Conservation (phyloP, 2,329 filamentous ascomycete species). For the Neoarthrinium moseri region DNA sequence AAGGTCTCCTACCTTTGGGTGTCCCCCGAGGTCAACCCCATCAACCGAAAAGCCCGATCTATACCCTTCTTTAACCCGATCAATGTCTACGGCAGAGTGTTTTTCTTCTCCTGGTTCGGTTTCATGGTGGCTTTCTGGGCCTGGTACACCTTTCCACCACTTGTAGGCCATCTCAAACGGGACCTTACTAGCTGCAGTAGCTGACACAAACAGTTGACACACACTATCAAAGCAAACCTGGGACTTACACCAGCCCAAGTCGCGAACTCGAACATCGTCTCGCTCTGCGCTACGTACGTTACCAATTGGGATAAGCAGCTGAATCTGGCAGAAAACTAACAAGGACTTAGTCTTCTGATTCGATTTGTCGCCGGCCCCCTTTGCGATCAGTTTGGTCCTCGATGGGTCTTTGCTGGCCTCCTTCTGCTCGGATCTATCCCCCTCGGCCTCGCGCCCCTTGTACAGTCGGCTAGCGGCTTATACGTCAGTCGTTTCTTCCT, state of each 20-base stretch:
- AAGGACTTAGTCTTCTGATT: constrained; percentile 64
- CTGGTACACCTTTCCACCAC: constrained; percentile 88
- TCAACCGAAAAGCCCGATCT: constrained; percentile 79
- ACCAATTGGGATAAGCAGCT: neutral
- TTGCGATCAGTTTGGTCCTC: constrained; percentile 83
- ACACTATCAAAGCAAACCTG: constrained; percentile 79
- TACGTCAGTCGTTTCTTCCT: constrained; percentile 77
- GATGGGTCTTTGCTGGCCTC: constrained; percentile 73
- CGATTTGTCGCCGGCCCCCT: constrained; percentile 76
- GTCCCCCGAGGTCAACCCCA: constrained; percentile 75
- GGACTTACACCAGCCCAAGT: constrained; percentile 68
- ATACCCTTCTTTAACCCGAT: constrained; percentile 77
- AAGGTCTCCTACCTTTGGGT: constrained; percentile 40
- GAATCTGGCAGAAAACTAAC: neutral
- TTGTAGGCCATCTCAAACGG: constrained; percentile 49
- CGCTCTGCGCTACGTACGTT: constrained; percentile 64
- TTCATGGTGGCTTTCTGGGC: constrained; percentile 76
- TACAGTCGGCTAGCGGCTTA: constrained; percentile 66
- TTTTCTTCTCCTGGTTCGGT: constrained; percentile 68
- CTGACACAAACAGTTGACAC: constrained; percentile 49
- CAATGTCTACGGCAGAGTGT: constrained; percentile 80
- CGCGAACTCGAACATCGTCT: constrained; percentile 88
- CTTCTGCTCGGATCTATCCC: constrained; percentile 79
- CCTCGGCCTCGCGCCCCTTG: constrained; percentile 76
- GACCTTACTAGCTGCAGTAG: neutral